A percentile compares a stretch with the other conserved stretches of the same genome.
Evolutionary conservation across 495 filamentous ascomycete genomes (phyloP).

Genomic region (Astrothelium subdiscretum): DNA sequence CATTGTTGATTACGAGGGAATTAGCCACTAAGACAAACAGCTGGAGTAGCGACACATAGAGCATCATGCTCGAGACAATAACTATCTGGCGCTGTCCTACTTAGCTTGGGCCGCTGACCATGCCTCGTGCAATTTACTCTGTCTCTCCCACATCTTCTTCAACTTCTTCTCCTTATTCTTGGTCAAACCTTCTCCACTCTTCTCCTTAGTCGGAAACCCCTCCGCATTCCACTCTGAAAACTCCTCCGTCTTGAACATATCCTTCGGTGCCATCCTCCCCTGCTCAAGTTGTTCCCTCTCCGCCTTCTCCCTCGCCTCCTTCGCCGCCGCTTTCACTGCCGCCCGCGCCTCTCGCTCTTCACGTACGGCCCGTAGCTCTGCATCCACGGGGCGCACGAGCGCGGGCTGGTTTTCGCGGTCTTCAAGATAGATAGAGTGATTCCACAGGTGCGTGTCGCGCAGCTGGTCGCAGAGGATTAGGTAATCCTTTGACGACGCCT

Average conservation of each 20-base stretch:
- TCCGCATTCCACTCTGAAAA: slow-evolving; percentile 78
- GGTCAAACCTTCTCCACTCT: slow-evolving; percentile 64
- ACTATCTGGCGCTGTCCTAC: background rate
- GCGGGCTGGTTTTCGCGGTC: slow-evolving; percentile 65
- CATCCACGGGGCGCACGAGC: slow-evolving; percentile 70
- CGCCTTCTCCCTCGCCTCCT: slow-evolving; percentile 42
- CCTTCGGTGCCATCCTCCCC: slow-evolving; percentile 45
- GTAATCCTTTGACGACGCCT: slow-evolving; percentile 24
- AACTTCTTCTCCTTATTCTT: slow-evolving; percentile 78
- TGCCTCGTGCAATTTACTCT: slow-evolving; percentile 75
- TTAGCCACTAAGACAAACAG: no score
- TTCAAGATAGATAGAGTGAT: slow-evolving; percentile 76
- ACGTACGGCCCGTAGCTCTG: slow-evolving; percentile 58
- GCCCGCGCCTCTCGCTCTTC: slow-evolving; percentile 45
- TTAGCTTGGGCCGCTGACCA: slow-evolving; percentile 35
- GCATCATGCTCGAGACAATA: no score
- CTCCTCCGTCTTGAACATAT: slow-evolving; percentile 47
- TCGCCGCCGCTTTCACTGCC: slow-evolving; percentile 33
- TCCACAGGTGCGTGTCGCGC: slow-evolving; percentile 66
- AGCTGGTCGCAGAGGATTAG: slow-evolving; percentile 61
- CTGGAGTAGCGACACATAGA: no score
- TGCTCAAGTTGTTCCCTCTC: slow-evolving; percentile 49
- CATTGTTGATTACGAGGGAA: no score
- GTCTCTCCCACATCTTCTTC: slow-evolving; percentile 82
- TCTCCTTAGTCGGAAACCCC: slow-evolving; percentile 67